These are phyloP conservation scores for Trichoderma atroviride DNA, from an alignment of 2,329 filamentous ascomycete species.

Conservation along the genomic window DNA sequence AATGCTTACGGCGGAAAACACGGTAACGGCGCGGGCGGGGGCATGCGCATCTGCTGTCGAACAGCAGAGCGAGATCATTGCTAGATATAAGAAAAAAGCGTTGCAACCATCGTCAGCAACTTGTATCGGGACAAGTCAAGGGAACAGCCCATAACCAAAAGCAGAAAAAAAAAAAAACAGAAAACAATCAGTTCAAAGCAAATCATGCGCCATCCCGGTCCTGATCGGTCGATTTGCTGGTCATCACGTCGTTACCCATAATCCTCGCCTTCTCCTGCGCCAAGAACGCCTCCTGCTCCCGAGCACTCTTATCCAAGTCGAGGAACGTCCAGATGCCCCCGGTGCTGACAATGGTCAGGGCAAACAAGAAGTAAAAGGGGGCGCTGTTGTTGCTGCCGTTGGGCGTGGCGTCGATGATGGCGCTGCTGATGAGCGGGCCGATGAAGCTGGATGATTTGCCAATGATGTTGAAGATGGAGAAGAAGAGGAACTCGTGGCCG, in stretches of 20 bases:
- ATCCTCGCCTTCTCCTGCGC: conserved; percentile 35
- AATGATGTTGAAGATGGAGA: conserved; percentile 68
- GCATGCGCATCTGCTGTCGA: conserved; percentile 20
- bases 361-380: conserved; percentile 69
- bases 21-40: background rate
- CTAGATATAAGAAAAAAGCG: conserved; percentile 18
- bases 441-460: conserved; percentile 71
- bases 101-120: conserved; percentile 17
- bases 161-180: background rate
- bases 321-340: conserved; percentile 56
- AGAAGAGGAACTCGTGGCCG: conserved; percentile 71
- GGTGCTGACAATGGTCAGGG: conserved; percentile 58
- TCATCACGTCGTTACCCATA: conserved; percentile 11
- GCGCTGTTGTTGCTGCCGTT: conserved; percentile 58
- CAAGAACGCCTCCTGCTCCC: conserved; percentile 61
- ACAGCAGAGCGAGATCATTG: conserved; percentile 26
- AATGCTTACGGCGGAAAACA: background rate
- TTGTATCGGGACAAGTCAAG: conserved; percentile 5
- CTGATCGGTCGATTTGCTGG: conserved; percentile 1
- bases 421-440: conserved; percentile 67
- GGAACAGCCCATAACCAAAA: background rate
- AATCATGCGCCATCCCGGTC: conserved; percentile 8
- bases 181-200: background rate
- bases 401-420: conserved; percentile 65
- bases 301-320: conserved; percentile 62